Evolutionary conservation across 192 early-diverging fungal genomes (phyloP), one percentile per base, ranked within the genome.

Genomic region (Rhizoclosmatium globosum): DNA sequence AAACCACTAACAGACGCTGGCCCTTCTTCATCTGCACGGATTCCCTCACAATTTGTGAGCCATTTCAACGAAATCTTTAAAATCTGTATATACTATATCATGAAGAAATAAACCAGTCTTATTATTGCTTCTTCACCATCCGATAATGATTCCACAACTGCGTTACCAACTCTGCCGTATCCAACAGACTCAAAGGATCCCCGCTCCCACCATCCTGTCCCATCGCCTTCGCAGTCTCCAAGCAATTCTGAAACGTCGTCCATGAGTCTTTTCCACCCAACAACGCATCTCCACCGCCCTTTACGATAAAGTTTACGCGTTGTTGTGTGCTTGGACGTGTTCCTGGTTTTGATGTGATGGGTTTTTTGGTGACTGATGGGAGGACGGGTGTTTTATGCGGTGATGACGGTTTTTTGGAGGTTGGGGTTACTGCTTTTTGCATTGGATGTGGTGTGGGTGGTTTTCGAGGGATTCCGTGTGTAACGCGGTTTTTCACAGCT

Each of bases 111-210:
- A 50, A 4, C 48, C 48, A 50, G 6, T 15, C 48, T 68, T 47
- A 71, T 23, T 6, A 19, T 38, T 38, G 43, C 41, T 71, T 62
- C 23, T 74, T 74, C n/a, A 23, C 45, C 7, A 19, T 19, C 45
- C 45, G n/a, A 64, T 42, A 74, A 62, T 74, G 72, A 74, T 74
- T 74, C 72, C 72, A 74, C 42, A 74, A 62, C 44, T 74, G 72
- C 17, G 38, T 74, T 11, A 74, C 72, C 41, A 74, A 62, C 42
- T 62, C 72, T 17, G 60, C 72, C 38, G 60, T 47, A 7, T 74
- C 72, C 19, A 60, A 58, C 45, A 62, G 19, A 39, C 60, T 74
- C 60, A 62, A 43, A n/a, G 38, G 58, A 23, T 74, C 2, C 31
- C 23, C 2, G 31, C 11, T 64, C 21, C 3, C 45, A 3, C n/a